These are phyloP conservation scores for Botrytis porri DNA, from an alignment of 2,329 filamentous ascomycete genomes.

Conservation along the genomic window DNA sequence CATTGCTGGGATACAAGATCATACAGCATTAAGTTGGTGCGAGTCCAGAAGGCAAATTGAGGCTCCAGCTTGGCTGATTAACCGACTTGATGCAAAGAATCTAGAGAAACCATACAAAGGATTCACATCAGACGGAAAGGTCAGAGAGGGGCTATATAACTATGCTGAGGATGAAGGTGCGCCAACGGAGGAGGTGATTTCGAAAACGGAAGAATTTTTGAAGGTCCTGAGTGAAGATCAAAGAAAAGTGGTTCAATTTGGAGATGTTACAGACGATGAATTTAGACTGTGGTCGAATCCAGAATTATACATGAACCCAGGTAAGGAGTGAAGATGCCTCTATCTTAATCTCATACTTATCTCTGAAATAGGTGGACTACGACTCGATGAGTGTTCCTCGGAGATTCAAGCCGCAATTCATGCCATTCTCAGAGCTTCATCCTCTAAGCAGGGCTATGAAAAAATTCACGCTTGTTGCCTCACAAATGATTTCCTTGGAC, in stretches of 20 bases:
- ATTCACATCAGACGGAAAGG: constrained; percentile 35
- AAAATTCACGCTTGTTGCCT: constrained; percentile 34
- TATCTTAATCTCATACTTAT: neutral
- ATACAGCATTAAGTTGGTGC: constrained; percentile 34
- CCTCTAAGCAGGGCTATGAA: constrained; percentile 31
- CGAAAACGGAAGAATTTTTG: constrained; percentile 25
- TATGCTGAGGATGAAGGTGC: constrained; percentile 36
- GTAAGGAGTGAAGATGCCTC: constrained; percentile 16
- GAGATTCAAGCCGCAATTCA: constrained; percentile 32
- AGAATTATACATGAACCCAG: constrained; percentile 36
- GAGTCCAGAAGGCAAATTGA: constrained; percentile 36
- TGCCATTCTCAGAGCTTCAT: constrained; percentile 30
- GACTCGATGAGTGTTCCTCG: constrained; percentile 31
- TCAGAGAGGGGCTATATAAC: constrained; percentile 30
- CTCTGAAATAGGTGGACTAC: constrained; percentile 28
- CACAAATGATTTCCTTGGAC: constrained; percentile 35
- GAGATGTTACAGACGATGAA: constrained; percentile 33
- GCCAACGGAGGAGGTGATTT: constrained; percentile 31
- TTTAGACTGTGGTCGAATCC: constrained; percentile 37
- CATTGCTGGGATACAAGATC: constrained; percentile 33
- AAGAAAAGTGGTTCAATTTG: constrained; percentile 29
- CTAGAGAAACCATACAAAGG: constrained; percentile 36
- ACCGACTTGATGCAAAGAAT: constrained; percentile 35
- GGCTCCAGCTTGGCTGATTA: constrained; percentile 36
- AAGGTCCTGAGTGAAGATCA: constrained; percentile 28